These are phyloP conservation scores for Middelhovenomyces tepae DNA, from an alignment of 805 yeast genomes.

Conservation along the genomic window DNA sequence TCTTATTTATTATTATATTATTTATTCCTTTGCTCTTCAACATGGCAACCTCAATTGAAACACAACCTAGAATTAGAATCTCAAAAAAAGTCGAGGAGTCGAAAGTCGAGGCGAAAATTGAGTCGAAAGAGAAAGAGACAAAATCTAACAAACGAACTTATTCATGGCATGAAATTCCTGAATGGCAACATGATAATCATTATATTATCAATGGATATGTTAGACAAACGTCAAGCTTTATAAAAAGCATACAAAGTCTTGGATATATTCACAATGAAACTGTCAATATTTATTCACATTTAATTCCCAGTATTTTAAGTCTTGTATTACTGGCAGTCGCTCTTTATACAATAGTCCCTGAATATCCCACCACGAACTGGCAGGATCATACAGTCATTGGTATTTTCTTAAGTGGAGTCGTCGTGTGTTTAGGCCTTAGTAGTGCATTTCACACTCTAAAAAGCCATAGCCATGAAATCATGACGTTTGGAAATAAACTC, in stretches of 20 bases:
- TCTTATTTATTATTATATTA: no score
- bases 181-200: constrained; percentile 71
- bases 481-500: constrained; percentile 53
- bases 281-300: constrained; percentile 61
- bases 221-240: constrained; percentile 41
- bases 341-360: constrained; percentile 16
- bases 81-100: no score
- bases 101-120: no score
- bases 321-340: constrained; percentile 10
- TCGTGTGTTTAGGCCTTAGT: constrained; percentile 51
- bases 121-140: no score
- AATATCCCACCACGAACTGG: constrained; percentile 22
- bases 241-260: constrained; percentile 40
- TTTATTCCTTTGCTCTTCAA: no score
- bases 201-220: constrained; percentile 59
- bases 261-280: constrained; percentile 60
- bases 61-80: no score
- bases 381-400: constrained; percentile 45
- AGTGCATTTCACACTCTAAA: constrained; percentile 60
- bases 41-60: no score
- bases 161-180: constrained; percentile 57
- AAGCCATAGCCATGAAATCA: constrained; percentile 50
- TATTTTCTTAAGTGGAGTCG: constrained; percentile 49
- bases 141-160: no score
- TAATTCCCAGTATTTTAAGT: constrained; percentile 30